Evolutionary conservation across 1,284 basidiomycete genomes (phyloP), one percentile per base, ranked within the genome.

Genomic region (Trametes versicolor): DNA sequence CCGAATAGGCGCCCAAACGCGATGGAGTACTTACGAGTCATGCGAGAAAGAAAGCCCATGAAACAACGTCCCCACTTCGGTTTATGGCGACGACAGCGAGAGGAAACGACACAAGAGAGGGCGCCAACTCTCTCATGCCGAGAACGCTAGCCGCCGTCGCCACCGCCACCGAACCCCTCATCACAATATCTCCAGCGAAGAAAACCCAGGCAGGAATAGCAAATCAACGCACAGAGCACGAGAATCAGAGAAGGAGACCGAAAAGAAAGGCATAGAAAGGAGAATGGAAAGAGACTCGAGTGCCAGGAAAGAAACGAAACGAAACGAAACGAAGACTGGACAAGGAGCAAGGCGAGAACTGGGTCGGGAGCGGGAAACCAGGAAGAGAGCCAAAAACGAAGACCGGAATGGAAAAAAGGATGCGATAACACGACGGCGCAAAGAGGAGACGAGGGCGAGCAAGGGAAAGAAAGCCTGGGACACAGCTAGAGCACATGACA

Each of bases 1-100:
- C 19, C 12, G 21, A 50, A 29, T 3, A 12, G 34, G n/a, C 9
- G 51, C 32, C 43, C 58, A 39, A 49, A 52, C 59, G 54, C 19
- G 43, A n/a, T n/a, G n/a, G n/a, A n/a, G n/a, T n/a, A n/a, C n/a
- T n/a, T n/a, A n/a, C n/a, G n/a, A n/a, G n/a, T n/a, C n/a, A n/a
- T 47, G 27, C 50, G 59, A 52, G n/a, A 41, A 52, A 49, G 59
- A 54, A 52, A 25, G 59, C 45, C 53, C 39, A 17, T 36, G 41
- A 45, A 25, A 43, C 41, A 39, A 51, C 59, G 54, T 52, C 51
- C 59, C 59, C 59, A 52, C 51, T 61, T 52, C 59, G 43, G 39
- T 45, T n/a, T n/a, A n/a, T 39, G 59, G 43, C 32, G 32, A 45
- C 32, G 43, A 32, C 34, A 47, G 10, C n/a, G n/a, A n/a, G 23